phyloP scores from a whole-genome alignment of 176 grass and related monocot species.

The Urochloa ruziziensis region DNA sequence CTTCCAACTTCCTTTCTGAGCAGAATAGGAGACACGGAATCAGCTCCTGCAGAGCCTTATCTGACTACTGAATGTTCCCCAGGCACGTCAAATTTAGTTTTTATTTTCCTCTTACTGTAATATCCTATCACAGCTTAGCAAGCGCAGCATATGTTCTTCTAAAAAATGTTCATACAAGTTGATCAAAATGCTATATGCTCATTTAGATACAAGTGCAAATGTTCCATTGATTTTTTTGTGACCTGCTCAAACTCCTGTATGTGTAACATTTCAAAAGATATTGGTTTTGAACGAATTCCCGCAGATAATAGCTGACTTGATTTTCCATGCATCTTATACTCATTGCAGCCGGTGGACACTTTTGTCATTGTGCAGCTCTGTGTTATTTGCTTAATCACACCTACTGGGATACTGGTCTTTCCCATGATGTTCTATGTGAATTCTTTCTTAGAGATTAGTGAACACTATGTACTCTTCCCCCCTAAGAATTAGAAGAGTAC shows the following conservation, averaged over 20 bases:
- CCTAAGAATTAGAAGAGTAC: neutral
- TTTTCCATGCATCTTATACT: neutral
- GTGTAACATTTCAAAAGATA: neutral
- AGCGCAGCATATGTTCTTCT: conserved; percentile 25
- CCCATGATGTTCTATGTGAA: neutral
- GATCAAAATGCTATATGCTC: neutral
- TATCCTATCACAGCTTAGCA: neutral
- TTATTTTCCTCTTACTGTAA: neutral
- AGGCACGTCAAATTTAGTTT: conserved; percentile 9
- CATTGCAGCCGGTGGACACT: neutral
- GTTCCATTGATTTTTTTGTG: neutral
- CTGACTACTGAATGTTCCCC: neutral
- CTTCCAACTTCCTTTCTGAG: neutral
- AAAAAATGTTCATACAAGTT: conserved; percentile 8
- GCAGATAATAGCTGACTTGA: neutral
- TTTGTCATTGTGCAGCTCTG: neutral
- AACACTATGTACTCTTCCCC: neutral
- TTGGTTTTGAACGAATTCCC: neutral
- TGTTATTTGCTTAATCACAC: neutral
- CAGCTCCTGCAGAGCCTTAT: conserved; percentile 9
- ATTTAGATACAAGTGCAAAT: neutral
- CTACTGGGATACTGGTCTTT: neutral
- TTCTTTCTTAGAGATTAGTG: neutral
- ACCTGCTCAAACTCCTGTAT: neutral
- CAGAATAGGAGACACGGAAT: conserved; percentile 27